Evolutionary conservation across 1,139 yeast genomes (phyloP).

Genomic region (Suhomyces anneliseae): DNA sequence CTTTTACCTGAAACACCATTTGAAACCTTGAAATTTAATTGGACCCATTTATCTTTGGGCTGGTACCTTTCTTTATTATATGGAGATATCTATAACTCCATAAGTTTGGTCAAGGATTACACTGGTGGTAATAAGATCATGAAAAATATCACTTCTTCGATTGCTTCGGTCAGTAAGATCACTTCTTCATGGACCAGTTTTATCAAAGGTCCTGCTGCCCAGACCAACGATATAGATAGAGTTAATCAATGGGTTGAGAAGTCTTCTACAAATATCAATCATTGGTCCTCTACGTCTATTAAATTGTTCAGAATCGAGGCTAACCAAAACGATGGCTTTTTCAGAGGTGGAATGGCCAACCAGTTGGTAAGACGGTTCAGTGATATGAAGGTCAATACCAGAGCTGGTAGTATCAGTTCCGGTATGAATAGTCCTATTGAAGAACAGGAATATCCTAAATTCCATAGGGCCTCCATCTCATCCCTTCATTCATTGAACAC

Average conservation of each 20-base stretch:
- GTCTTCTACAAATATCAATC: constrained; percentile 35
- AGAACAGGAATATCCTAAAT: constrained; percentile 26
- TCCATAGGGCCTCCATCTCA: constrained; percentile 33
- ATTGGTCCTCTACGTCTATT: constrained; percentile 68
- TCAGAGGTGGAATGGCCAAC: constrained; percentile 50
- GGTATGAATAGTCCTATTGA: constrained; percentile 30
- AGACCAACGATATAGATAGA: constrained; percentile 8
- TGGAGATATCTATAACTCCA: constrained; percentile 58
- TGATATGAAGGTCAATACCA: constrained; percentile 36
- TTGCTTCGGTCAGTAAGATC: constrained; percentile 46
- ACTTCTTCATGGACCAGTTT: constrained; percentile 42
- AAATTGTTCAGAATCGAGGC: constrained; percentile 59
- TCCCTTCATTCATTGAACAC: constrained; percentile 46
- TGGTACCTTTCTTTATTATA: constrained; percentile 77
- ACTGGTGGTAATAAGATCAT: constrained; percentile 32
- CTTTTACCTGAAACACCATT: constrained; percentile 40
- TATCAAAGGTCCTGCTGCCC: constrained; percentile 16
- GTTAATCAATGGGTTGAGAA: constrained; percentile 23
- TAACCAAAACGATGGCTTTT: constrained; percentile 39
- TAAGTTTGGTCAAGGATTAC: constrained; percentile 25
- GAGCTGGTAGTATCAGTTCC: constrained; percentile 27
- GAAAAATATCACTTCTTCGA: constrained; percentile 39
- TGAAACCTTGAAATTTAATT: constrained; percentile 53
- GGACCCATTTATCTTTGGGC: constrained; percentile 67
- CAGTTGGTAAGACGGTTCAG: constrained; percentile 49